A percentile compares a stretch with the other conserved stretches of the same genome.
Conservation (phyloP, 1,139 yeast species). For the Sugiyamaella grinbergsii region DNA sequence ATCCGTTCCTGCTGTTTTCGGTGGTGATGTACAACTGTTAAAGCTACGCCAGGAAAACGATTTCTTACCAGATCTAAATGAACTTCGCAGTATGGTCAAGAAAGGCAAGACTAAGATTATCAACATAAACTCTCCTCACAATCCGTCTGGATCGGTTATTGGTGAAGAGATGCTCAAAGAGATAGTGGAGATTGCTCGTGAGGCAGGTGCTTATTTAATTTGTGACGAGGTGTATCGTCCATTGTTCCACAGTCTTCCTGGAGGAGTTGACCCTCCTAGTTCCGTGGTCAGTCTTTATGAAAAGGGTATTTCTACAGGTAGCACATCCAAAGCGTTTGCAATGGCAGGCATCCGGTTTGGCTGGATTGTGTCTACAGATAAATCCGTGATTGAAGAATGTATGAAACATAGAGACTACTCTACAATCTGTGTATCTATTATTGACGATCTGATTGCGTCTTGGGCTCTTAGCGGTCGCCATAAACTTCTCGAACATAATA, state of each 20-base stretch:
- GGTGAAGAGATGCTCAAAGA: conserved; percentile 42
- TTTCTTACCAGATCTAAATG: conserved; percentile 45
- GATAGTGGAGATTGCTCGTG: conserved; percentile 48
- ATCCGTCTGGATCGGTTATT: conserved; percentile 57
- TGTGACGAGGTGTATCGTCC: conserved; percentile 64
- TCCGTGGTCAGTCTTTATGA: conserved; percentile 51
- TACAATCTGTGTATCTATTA: conserved; percentile 52
- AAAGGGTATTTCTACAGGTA: conserved; percentile 53
- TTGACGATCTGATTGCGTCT: conserved; percentile 54
- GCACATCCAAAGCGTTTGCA: conserved; percentile 58
- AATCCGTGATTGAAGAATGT: conserved; percentile 42
- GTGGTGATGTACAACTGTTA: conserved; percentile 48
- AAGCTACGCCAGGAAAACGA: conserved; percentile 43
- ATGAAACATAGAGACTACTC: conserved; percentile 54
- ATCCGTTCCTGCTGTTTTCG: conserved; percentile 55
- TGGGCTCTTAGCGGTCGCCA: conserved; percentile 48
- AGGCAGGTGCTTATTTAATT: conserved; percentile 45
- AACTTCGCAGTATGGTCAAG: conserved; percentile 41
- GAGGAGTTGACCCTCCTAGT: conserved; percentile 39
- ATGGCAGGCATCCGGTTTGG: conserved; percentile 59
- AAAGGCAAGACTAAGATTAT: conserved; percentile 49
- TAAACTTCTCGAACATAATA: conserved; percentile 46
- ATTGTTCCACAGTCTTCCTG: conserved; percentile 47
- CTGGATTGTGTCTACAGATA: conserved; percentile 52
- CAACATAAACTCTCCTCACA: conserved; percentile 57